Evolutionary conservation across 2,329 filamentous ascomycete species (phyloP), one percentile per base, ranked within the genome.

Genomic region (Cladophialophora bantiana): DNA sequence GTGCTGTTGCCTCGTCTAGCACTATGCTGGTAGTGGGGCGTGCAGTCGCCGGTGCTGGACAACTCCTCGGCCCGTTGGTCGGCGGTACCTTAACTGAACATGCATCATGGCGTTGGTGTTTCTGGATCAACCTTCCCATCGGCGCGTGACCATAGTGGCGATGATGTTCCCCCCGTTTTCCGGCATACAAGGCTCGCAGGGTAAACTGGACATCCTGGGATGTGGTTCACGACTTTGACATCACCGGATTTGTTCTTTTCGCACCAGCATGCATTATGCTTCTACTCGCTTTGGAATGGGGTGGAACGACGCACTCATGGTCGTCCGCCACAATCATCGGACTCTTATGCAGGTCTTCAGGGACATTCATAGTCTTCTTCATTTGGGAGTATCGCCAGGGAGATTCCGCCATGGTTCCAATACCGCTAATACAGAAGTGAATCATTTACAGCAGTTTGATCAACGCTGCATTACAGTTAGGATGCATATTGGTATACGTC

Each of bases 121-220:
- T 72, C 76, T 85, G 78, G 60, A 76, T 78, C 67, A 83, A 82
- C 56, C 72, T 83, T 18, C 81, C 77, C 7, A 73, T 79, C 66
- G 80, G 81, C 9, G 78, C 73, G 55, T 77, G 9, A 74, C 75
- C 0, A 77, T 84, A 68, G 62, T 76, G 55, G 78, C 84, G 1
- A 61, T 77, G 3, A 45, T 76, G 10, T 68, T 77, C 7, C 61
- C 61, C 70, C 4, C n/a, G 48, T 12, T 70, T 78, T 2, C 77
- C 75, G 68, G 77, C 70, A 71, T 79, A 66, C 48, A 42, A 67
- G 45, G 59, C 50, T 15, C 56, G 42, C 15, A 65, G 61, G 35
- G 34, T 54, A 20, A 62, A 31, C 15, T 69, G 67, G 67, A 67
- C 67, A 26, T 59, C 63, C 15, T 56, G 62, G 15, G 62, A 64